These are phyloP conservation scores for Tolypocladium paradoxum DNA, from an alignment of 2,329 filamentous ascomycete genomes.

Conservation along the genomic window DNA sequence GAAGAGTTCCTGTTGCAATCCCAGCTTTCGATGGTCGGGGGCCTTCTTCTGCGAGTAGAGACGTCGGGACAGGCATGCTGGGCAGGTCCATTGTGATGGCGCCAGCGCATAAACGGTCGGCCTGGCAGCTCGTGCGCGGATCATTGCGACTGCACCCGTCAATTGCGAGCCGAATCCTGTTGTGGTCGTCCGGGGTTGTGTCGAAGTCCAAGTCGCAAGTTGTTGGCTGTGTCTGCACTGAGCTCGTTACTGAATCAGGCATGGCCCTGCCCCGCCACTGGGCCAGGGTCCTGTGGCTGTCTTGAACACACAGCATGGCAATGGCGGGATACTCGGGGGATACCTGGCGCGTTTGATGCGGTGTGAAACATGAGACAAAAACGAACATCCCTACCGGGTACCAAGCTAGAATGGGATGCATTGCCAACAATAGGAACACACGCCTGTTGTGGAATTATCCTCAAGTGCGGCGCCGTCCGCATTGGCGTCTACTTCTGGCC, in stretches of 20 bases:
- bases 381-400: not conserved
- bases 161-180: not conserved
- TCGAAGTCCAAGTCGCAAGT: not conserved
- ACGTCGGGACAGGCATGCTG: constrained; percentile 17
- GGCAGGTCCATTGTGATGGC: constrained; percentile 19
- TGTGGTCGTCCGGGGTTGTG: not conserved
- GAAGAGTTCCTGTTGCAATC: constrained; percentile 62
- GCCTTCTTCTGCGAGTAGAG: constrained; percentile 20
- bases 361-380: not conserved
- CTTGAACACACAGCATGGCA: not conserved
- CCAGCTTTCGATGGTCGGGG: constrained; percentile 50
- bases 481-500: not conserved
- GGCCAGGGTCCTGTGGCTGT: not conserved
- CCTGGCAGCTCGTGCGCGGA: constrained; percentile 14
- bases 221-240: not conserved
- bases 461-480: not conserved
- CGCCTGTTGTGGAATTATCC: not conserved
- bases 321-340: not conserved
- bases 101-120: constrained; percentile 8
- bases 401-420: not conserved
- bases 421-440: not conserved
- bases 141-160: constrained; percentile 13
- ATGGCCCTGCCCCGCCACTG: not conserved
- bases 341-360: not conserved
- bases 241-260: not conserved